Percentiles rank a stretch among this genome's conserved stretches.
Conservation (phyloP, 352 stramenopile species). For the Pythium pyrilobum region DNA sequence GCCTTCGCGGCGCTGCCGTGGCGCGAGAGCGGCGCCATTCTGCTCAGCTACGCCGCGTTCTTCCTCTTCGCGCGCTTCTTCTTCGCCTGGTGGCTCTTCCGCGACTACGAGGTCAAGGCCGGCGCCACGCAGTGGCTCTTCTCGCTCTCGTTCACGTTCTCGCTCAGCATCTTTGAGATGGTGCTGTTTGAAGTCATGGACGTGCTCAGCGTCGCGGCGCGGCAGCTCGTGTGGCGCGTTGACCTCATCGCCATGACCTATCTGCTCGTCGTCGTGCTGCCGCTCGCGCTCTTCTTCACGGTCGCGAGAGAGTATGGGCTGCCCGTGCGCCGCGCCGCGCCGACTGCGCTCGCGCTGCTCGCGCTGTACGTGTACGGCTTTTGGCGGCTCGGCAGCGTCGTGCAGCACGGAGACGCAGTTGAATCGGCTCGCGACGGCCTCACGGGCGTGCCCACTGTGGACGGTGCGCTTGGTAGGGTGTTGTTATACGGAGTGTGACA, state of each 20-base stretch:
- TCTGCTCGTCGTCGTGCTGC: conserved; percentile 69
- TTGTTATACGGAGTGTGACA: no score
- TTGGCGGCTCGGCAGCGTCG: conserved; percentile 55
- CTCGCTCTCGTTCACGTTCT: conserved; percentile 68
- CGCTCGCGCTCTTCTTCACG: conserved; percentile 71
- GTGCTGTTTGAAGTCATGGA: conserved; percentile 79
- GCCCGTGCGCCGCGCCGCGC: conserved; percentile 14
- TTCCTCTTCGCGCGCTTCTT: conserved; percentile 75
- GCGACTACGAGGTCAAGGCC: conserved; percentile 73
- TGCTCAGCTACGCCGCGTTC: conserved; percentile 23
- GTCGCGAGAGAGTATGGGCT: conserved; percentile 60
- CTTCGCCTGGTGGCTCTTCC: conserved; percentile 83
- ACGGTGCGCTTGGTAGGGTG: conserved; percentile 25
- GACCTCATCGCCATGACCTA: conserved; percentile 78
- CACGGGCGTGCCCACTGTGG: conserved; percentile 25
- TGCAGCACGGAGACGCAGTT: conserved; percentile 33
- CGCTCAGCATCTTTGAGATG: conserved; percentile 75
- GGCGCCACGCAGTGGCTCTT: conserved; percentile 59
- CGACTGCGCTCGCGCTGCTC: conserved; percentile 24
- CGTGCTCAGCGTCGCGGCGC: conserved; percentile 49
- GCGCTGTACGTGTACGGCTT: conserved; percentile 69
- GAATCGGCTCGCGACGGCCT: background rate
- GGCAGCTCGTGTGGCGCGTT: conserved; percentile 71
- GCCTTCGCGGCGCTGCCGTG: conserved; percentile 16
- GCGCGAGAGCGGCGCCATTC: conserved; percentile 12